A percentile compares a stretch with the other conserved stretches of the same genome.
Conservation (phyloP, 352 stramenopile species). For the Pythium rishiriense region DNA sequence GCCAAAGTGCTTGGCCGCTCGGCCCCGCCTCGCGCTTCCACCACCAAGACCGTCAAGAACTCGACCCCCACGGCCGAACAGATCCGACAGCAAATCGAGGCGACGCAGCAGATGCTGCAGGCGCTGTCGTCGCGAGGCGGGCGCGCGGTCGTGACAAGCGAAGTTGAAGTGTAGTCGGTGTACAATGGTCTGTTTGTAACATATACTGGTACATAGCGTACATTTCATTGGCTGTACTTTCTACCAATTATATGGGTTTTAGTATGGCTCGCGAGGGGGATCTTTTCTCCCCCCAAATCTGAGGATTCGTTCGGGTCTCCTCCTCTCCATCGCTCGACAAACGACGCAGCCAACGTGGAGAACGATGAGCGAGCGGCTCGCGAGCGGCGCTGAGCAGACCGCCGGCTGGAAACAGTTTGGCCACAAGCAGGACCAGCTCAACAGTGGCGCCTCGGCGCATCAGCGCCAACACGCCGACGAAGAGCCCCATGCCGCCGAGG, state of each 20-base stretch:
- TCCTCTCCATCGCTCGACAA: too few relatives aligned
- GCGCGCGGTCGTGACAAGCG: neutral
- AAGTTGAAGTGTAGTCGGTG: slow-evolving; percentile 28
- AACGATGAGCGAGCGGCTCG: slow-evolving; percentile 16
- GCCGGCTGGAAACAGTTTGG: slow-evolving; percentile 33
- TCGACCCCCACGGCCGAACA: slow-evolving; percentile 28
- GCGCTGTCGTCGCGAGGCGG: slow-evolving; percentile 30
- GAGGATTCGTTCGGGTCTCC: too few relatives aligned
- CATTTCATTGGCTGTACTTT: slow-evolving; percentile 22
- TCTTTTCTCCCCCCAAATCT: neutral
- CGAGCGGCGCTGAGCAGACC: slow-evolving; percentile 30
- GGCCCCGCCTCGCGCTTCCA: slow-evolving; percentile 25
- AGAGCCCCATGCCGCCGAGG: neutral
- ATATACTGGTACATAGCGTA: neutral
- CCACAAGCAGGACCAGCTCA: slow-evolving; percentile 33
- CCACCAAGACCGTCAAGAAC: neutral
- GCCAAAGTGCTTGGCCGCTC: slow-evolving; percentile 15
- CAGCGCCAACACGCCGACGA: neutral
- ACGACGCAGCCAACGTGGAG: neutral
- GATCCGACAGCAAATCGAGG: slow-evolving; percentile 61
- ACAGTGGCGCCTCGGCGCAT: neutral
- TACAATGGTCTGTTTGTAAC: slow-evolving; percentile 13
- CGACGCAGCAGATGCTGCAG: slow-evolving; percentile 65
- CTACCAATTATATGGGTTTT: slow-evolving; percentile 21
- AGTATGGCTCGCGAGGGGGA: slow-evolving; percentile 6